These are phyloP conservation scores for Auriscalpium vulgare DNA, from an alignment of 768 basidiomycete species.

Conservation along the genomic window DNA sequence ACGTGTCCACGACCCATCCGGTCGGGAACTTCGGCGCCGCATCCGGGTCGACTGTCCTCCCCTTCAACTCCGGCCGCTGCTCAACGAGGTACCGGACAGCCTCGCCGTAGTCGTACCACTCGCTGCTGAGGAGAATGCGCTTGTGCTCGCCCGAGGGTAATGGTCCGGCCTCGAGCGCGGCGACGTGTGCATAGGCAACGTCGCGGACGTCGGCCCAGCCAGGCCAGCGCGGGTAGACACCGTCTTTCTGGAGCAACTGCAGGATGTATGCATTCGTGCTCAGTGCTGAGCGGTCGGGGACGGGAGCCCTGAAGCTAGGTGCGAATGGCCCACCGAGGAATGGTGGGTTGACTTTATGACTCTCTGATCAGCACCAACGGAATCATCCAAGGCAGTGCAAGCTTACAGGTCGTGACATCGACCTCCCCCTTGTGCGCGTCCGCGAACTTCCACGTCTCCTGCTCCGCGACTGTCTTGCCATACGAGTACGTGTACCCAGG, in stretches of 20 bases:
- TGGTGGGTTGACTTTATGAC: background rate
- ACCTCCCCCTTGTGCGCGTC: background rate
- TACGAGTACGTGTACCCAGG: background rate
- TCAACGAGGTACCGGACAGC: background rate
- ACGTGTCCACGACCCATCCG: background rate
- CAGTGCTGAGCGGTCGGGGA: background rate
- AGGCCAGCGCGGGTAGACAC: background rate
- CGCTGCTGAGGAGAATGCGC: background rate
- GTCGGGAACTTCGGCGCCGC: background rate
- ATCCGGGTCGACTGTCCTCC: background rate
- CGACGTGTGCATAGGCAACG: background rate
- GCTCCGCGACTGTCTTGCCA: background rate
- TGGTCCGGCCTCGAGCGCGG: background rate
- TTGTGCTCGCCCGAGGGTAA: background rate
- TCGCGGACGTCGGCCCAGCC: constrained; percentile 2
- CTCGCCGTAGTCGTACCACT: constrained; percentile 1
- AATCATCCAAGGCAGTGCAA: background rate
- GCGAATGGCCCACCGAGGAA: background rate
- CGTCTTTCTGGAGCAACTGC: background rate
- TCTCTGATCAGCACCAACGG: too few relatives aligned
- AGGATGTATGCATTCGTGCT: background rate
- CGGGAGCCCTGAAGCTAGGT: background rate
- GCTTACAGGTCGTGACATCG: background rate
- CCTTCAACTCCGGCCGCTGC: background rate
- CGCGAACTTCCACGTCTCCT: background rate